A percentile compares a stretch with the other conserved stretches of the same genome.
These are phyloP conservation scores for Aphanomyces cochlioides DNA, from an alignment of 352 stramenopile species.

Conservation along the genomic window DNA sequence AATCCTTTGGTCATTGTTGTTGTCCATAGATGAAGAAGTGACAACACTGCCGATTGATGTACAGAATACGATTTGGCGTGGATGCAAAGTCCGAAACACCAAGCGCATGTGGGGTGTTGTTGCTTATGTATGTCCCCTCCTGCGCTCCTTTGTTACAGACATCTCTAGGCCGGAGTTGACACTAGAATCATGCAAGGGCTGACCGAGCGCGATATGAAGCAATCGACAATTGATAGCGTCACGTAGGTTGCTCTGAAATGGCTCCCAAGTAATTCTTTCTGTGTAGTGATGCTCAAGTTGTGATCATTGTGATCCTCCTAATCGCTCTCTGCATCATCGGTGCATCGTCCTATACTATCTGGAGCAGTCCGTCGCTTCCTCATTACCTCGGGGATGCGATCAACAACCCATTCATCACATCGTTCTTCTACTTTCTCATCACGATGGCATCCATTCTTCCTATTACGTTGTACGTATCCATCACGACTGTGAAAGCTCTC, in stretches of 20 bases:
- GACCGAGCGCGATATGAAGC: conserved; percentile 43
- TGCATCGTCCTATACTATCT: conserved; percentile 55
- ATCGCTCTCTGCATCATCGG: conserved; percentile 65
- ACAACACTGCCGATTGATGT: conserved; percentile 56
- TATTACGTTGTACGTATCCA: conserved; percentile 86
- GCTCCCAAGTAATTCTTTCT: neutral
- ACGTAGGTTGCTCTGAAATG: conserved; percentile 34
- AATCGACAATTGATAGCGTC: conserved; percentile 81
- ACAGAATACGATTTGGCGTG: conserved; percentile 89
- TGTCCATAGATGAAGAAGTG: conserved; percentile 13
- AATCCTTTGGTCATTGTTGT: conserved; percentile 21
- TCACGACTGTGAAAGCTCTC: conserved; percentile 86
- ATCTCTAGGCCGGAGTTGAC: conserved; percentile 79
- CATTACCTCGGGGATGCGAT: conserved; percentile 35
- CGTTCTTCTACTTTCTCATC: conserved; percentile 83
- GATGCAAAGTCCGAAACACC: conserved; percentile 88
- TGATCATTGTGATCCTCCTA: conserved; percentile 72
- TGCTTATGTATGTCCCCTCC: conserved; percentile 52
- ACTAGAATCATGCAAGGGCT: conserved; percentile 78
- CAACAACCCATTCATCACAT: conserved; percentile 44
- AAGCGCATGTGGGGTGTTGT: conserved; percentile 87
- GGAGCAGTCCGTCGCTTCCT: conserved; percentile 38
- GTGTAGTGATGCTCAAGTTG: conserved; percentile 64
- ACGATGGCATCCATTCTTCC: conserved; percentile 81
- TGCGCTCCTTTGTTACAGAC: conserved; percentile 3